Percentiles rank a stretch among this genome's conserved stretches.
Conservation (phyloP, 352 stramenopile genomes). For the Peronosclerospora sorghi region DNA sequence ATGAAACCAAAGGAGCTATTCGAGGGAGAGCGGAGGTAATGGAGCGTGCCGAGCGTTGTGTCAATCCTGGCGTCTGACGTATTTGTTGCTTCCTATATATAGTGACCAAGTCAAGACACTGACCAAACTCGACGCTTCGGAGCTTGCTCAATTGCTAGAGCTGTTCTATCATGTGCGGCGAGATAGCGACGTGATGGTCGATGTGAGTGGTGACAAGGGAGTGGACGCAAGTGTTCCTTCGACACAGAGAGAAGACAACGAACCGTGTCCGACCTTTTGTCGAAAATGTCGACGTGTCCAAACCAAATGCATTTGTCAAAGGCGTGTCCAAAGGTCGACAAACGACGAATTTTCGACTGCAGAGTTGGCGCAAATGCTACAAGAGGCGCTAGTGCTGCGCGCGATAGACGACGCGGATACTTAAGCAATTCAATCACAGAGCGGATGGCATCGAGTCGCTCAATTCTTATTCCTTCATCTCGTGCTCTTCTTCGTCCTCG, state of each 20-base stretch:
- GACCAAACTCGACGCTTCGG: conserved; percentile 50
- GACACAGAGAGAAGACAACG: conserved; percentile 4
- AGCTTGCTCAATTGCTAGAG: conserved; percentile 52
- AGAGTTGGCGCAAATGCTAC: conserved; percentile 55
- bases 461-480: conserved; percentile 35
- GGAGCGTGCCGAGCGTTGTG: too few species aligned
- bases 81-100: conserved; percentile 1
- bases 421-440: too few species aligned
- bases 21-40: conserved; percentile 33
- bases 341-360: conserved; percentile 34
- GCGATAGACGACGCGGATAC: too few species aligned
- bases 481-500: conserved; percentile 32
- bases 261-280: conserved; percentile 26
- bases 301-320: conserved; percentile 50
- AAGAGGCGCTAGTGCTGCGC: conserved; percentile 53
- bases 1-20: conserved; percentile 29
- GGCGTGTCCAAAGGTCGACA: conserved; percentile 9
- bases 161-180: conserved; percentile 58
- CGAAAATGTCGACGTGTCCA: conserved; percentile 58
- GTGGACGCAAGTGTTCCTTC: not conserved
- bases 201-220: conserved; percentile 41
- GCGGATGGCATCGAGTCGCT: too few species aligned
- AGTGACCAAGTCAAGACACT: conserved; percentile 27
- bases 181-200: conserved; percentile 46
- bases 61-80: too few species aligned